Conservation (phyloP, 768 basidiomycete genomes). For the Suillus tomentosus region DNA sequence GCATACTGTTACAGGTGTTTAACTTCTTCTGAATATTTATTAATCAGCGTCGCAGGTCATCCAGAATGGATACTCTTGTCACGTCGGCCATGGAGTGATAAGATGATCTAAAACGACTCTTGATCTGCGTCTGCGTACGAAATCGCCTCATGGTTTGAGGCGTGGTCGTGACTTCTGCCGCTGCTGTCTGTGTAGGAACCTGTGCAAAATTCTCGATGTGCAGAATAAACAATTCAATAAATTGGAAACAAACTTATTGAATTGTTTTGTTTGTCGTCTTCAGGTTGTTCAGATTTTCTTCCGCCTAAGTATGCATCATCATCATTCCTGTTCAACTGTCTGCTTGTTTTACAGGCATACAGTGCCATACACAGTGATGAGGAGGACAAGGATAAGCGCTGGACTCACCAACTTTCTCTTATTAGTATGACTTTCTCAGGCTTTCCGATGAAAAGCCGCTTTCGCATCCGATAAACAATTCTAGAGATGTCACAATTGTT, state of each 20-base stretch:
- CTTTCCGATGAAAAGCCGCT: no score
- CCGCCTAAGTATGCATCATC: no score
- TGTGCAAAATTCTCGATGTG: slow-evolving; percentile 20
- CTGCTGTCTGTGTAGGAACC: slow-evolving; percentile 55
- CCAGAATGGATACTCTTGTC: neutral
- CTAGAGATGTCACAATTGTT: no score
- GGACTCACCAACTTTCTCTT: no score
- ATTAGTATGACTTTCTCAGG: no score
- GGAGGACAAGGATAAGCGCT: no score
- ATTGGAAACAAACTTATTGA: slow-evolving; percentile 14
- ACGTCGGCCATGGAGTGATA: neutral
- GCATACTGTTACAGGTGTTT: neutral
- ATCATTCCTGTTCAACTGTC: no score
- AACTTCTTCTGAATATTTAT: neutral
- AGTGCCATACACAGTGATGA: no score
- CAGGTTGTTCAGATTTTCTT: no score
- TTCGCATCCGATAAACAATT: no score
- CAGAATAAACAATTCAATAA: slow-evolving; percentile 28
- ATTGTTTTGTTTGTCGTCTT: no score
- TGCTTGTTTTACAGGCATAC: no score
- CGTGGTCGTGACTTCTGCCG: slow-evolving; percentile 48
- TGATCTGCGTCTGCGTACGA: slow-evolving; percentile 54
- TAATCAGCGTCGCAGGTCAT: slow-evolving; percentile 20
- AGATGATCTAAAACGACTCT: slow-evolving; percentile 42
- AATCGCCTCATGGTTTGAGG: slow-evolving; percentile 74